A percentile compares a stretch with the other conserved stretches of the same genome.
These are phyloP conservation scores for Nicotiana tomentosiformis DNA, from an alignment of 257 asterid genomes.

Conservation along the genomic window DNA sequence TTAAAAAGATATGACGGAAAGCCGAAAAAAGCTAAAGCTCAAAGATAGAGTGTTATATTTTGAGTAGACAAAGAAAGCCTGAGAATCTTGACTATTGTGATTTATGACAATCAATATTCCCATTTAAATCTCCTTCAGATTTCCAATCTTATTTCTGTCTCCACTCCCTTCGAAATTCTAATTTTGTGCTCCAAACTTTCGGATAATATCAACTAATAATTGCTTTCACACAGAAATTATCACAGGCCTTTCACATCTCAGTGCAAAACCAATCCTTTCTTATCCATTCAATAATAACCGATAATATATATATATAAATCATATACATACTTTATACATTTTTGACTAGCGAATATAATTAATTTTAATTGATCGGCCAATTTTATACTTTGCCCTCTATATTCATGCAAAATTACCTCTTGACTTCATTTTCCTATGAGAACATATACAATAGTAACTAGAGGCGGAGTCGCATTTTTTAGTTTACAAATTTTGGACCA, in stretches of 20 bases:
- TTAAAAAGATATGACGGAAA: constrained; percentile 7
- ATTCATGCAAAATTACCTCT: too few species aligned
- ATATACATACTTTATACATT: too few species aligned
- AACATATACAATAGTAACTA: too few species aligned
- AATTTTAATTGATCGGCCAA: fast-evolving
- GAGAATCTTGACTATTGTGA: constrained; percentile 7
- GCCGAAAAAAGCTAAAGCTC: background rate
- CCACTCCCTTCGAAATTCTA: too few species aligned
- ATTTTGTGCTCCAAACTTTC: background rate
- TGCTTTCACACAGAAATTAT: background rate
- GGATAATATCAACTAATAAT: background rate
- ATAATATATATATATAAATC: too few species aligned
- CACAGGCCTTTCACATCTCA: background rate
- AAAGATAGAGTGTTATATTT: background rate
- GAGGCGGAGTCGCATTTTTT: too few species aligned
- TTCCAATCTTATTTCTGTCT: background rate
- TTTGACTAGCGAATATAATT: too few species aligned
- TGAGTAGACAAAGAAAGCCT: background rate
- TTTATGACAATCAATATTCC: background rate
- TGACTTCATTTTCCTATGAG: too few species aligned
- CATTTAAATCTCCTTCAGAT: background rate
- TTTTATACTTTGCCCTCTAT: too few species aligned
- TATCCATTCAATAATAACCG: background rate
- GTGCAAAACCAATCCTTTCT: background rate
- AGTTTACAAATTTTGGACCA: too few species aligned